Conservation (phyloP, 306 rosid genomes). For the Cucurbita argyrosperma region DNA sequence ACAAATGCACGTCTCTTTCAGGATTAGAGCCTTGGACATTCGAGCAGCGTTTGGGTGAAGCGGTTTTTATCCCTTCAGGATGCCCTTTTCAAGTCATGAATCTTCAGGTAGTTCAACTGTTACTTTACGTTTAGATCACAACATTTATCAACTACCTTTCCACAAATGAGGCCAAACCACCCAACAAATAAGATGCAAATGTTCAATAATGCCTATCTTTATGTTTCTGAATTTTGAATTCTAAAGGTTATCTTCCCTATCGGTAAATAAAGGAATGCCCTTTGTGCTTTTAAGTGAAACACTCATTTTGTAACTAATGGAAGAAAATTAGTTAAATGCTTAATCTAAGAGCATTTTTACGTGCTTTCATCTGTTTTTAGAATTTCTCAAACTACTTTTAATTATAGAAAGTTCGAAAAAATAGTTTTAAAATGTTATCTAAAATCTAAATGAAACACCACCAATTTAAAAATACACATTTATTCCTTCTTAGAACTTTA, state of each 20-base stretch:
- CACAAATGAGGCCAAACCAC: background rate
- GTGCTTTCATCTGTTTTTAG: background rate
- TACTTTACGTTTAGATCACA: background rate
- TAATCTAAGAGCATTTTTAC: background rate
- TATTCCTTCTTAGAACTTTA: background rate
- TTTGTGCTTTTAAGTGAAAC: background rate
- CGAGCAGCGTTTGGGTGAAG: constrained; percentile 78
- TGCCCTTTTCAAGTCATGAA: constrained; percentile 91
- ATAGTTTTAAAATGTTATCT: background rate
- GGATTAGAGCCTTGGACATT: constrained; percentile 97
- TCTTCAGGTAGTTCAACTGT: constrained; percentile 47
- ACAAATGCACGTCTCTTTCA: constrained; percentile 20
- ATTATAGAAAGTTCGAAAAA: background rate
- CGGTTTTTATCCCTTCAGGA: constrained; percentile 88
- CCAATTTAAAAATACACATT: background rate
- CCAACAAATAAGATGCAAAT: background rate
- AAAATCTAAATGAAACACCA: background rate
- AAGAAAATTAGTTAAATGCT: background rate
- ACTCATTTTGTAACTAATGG: background rate
- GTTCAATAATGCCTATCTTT: background rate
- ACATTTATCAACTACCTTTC: background rate
- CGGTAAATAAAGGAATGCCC: background rate
- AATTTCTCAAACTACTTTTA: background rate
- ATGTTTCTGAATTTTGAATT: background rate
- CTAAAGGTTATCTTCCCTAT: background rate